Evolutionary conservation across 2,329 filamentous ascomycete species (phyloP).

Genomic region (Diaporthe amygdali): DNA sequence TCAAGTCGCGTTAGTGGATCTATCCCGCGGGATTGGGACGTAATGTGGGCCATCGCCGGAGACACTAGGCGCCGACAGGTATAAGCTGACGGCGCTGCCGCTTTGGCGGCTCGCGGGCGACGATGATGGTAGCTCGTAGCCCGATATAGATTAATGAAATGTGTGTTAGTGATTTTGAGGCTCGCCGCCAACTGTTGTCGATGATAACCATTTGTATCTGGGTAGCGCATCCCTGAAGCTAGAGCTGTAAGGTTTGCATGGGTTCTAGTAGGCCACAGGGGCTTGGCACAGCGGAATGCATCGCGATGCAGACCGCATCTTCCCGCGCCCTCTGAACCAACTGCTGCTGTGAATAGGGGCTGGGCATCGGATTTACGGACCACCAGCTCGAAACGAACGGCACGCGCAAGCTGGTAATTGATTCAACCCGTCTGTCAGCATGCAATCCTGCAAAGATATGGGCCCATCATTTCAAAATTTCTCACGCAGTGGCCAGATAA

Average conservation of each 20-base stretch:
- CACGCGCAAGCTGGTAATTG: neutral
- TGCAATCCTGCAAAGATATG: neutral
- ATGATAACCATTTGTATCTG: neutral
- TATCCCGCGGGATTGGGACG: neutral
- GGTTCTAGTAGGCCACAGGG: neutral
- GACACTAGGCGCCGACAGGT: neutral
- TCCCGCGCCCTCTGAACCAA: neutral
- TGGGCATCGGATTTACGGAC: neutral
- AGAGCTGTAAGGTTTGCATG: neutral
- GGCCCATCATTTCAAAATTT: slow-evolving; percentile 15
- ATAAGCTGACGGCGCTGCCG: neutral
- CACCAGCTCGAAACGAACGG: neutral
- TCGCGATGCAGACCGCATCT: neutral
- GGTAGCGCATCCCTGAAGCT: neutral
- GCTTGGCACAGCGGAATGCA: neutral
- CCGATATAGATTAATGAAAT: neutral
- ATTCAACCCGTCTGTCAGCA: neutral
- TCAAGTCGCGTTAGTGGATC: neutral
- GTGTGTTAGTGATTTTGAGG: neutral
- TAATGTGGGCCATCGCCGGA: neutral
- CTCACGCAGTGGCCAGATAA: neutral
- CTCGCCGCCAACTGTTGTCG: neutral
- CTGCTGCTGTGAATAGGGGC: neutral
- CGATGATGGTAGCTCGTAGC: neutral
- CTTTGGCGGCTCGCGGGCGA: neutral